Evolutionary conservation across 2,329 filamentous ascomycete genomes (phyloP).

Genomic region (Trichoderma oligosporum): DNA sequence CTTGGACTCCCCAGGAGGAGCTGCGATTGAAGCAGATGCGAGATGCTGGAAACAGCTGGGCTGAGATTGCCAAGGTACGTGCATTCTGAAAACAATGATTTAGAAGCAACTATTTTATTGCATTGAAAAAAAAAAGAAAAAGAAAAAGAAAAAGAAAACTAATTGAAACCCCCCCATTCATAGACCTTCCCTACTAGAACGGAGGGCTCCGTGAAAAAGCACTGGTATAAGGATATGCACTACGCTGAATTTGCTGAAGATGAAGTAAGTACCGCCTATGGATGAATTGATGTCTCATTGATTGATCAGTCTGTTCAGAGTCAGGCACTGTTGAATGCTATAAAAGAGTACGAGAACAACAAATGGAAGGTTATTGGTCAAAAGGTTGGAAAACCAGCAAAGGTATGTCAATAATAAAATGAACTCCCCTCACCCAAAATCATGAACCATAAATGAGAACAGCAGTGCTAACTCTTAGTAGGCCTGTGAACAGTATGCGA

Average conservation of each 20-base stretch:
- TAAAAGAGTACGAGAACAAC: constrained; percentile 97
- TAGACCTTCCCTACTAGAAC: constrained; percentile 89
- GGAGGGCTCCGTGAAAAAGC: constrained; percentile 97
- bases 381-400: constrained; percentile 96
- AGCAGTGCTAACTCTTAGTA: constrained; percentile 19
- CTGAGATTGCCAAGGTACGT: constrained; percentile 96
- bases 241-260: constrained; percentile 98
- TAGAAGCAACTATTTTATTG: no score
- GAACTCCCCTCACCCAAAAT: not conserved
- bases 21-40: constrained; percentile 89
- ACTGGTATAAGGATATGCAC: constrained; percentile 99
- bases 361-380: constrained; percentile 98
- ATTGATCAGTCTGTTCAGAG: constrained; percentile 48
- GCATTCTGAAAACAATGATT: not conserved
- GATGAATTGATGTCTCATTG: constrained; percentile 13
- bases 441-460: not conserved
- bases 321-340: constrained; percentile 79
- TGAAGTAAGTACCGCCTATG: constrained; percentile 62
- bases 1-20: constrained; percentile 95
- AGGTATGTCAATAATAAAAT: constrained; percentile 44
- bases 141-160: not conserved
- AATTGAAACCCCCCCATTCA: constrained; percentile 1
- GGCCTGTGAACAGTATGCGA: constrained; percentile 76
- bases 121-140: no score
- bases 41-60: constrained; percentile 91